Conservation (phyloP, 1,284 basidiomycete genomes). For the Phellopilus nigrolimitatus region DNA sequence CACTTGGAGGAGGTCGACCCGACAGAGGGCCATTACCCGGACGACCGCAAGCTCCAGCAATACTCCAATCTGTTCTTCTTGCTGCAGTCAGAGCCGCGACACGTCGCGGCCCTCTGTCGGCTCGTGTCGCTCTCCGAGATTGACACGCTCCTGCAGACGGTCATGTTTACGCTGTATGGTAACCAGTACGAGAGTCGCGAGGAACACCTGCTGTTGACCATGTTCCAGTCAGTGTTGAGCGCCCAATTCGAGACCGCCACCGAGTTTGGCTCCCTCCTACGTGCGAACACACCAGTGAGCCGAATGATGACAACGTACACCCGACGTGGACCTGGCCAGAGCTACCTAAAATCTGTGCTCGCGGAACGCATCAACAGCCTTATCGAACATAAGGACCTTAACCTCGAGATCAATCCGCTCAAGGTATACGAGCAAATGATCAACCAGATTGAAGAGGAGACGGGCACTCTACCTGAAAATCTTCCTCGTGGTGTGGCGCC, state of each 20-base stretch:
- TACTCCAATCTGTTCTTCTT: conserved; percentile 99
- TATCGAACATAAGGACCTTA: conserved; percentile 97
- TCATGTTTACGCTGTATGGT: conserved; percentile 99
- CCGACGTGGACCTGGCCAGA: conserved; percentile 94
- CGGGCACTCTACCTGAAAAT: conserved; percentile 83
- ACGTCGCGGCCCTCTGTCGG: conserved; percentile 95
- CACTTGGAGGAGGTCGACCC: conserved; percentile 94
- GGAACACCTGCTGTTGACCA: conserved; percentile 96
- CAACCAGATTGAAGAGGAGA: conserved; percentile 96
- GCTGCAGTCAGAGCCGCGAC: conserved; percentile 94
- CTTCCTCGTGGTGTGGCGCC: conserved; percentile 89
- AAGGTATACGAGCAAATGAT: conserved; percentile 99
- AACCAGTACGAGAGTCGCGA: conserved; percentile 99
- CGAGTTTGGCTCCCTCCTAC: conserved; percentile 94
- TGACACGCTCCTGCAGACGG: conserved; percentile 97
- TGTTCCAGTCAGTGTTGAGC: conserved; percentile 98
- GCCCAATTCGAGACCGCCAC: conserved; percentile 98
- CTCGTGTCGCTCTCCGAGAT: conserved; percentile 95
- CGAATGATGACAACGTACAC: conserved; percentile 99
- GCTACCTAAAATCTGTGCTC: conserved; percentile 94
- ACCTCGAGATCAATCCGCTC: conserved; percentile 97
- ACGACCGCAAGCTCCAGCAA: conserved; percentile 90
- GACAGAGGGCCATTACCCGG: conserved; percentile 84
- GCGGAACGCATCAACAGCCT: conserved; percentile 97
- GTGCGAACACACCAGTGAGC: conserved; percentile 97